Evolutionary conservation across 495 filamentous ascomycete species (phyloP).

Genomic region (Lophiotrema nucula): DNA sequence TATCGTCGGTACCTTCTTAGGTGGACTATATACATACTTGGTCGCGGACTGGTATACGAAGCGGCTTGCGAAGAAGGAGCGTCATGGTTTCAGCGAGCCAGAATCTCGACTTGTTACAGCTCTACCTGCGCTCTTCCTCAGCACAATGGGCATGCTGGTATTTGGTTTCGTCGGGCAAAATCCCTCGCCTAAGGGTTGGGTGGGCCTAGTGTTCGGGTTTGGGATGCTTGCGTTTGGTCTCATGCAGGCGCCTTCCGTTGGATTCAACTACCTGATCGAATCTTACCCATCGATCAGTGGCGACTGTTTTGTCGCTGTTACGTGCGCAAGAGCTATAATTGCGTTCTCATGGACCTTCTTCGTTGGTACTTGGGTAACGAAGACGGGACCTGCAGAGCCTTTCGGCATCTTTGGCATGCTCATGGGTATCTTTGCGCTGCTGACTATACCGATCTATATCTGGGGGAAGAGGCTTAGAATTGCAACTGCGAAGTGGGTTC

Average conservation of each 20-base stretch:
- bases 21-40: constrained; percentile 31
- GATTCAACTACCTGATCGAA: constrained; percentile 41
- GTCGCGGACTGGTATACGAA: constrained; percentile 29
- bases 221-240: constrained; percentile 36
- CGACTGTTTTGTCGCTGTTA: constrained; percentile 39
- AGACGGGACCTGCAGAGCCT: constrained; percentile 31
- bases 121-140: constrained; percentile 34
- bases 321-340: constrained; percentile 33
- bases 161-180: constrained; percentile 34
- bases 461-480: constrained; percentile 34
- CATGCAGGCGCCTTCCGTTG: constrained; percentile 38
- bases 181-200: constrained; percentile 32
- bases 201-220: constrained; percentile 31
- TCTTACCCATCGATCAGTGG: constrained; percentile 35
- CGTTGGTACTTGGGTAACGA: constrained; percentile 28
- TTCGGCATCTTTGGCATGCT: constrained; percentile 41
- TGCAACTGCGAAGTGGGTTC: constrained; percentile 29
- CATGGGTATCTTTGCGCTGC: constrained; percentile 34
- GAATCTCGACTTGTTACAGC: constrained; percentile 32
- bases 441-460: constrained; percentile 30
- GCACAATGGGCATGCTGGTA: constrained; percentile 31
- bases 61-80: constrained; percentile 26
- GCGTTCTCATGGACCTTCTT: constrained; percentile 40
- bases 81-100: constrained; percentile 35
- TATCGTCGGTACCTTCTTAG: constrained; percentile 30